A percentile compares a stretch with the other conserved stretches of the same genome.
Evolutionary conservation across 2,329 filamentous ascomycete species (phyloP).

Genomic region (Fusarium pseudograminearum): DNA sequence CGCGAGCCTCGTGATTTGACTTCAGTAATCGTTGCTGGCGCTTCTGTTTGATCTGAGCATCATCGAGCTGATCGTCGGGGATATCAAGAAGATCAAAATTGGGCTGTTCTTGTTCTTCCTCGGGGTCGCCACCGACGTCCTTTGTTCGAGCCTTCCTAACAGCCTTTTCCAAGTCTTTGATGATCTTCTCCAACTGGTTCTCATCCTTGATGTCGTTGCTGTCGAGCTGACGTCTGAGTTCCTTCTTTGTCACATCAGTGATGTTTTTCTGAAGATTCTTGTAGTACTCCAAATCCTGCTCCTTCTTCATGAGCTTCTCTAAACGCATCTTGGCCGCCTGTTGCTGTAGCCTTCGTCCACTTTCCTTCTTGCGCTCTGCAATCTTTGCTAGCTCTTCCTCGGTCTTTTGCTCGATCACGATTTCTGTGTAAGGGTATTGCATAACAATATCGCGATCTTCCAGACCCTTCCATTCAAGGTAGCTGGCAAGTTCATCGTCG

Average conservation of each 20-base stretch:
- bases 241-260: slow-evolving; percentile 86
- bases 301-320: slow-evolving; percentile 94
- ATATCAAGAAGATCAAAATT: slow-evolving; percentile 90
- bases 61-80: slow-evolving; percentile 92
- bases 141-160: slow-evolving; percentile 93
- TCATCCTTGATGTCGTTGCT: slow-evolving; percentile 94
- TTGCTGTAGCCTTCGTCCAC: slow-evolving; percentile 89
- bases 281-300: slow-evolving; percentile 95
- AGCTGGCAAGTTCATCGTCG: slow-evolving; percentile 78
- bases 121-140: slow-evolving; percentile 84
- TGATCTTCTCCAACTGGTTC: slow-evolving; percentile 81
- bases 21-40: slow-evolving; percentile 93
- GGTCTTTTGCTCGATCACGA: slow-evolving; percentile 89
- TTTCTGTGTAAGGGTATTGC: slow-evolving; percentile 94
- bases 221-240: slow-evolving; percentile 86
- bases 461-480: slow-evolving; percentile 90
- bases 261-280: slow-evolving; percentile 82
- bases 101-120: slow-evolving; percentile 84
- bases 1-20: slow-evolving; percentile 91
- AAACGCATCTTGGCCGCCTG: slow-evolving; percentile 98
- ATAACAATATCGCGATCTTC: slow-evolving; percentile 91
- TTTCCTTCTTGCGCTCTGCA: slow-evolving; percentile 95
- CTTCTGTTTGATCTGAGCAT: slow-evolving; percentile 91
- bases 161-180: slow-evolving; percentile 90
- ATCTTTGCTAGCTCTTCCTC: slow-evolving; percentile 92